Conservation (phyloP, 768 basidiomycete species). For the Mycena albidolilacea region DNA sequence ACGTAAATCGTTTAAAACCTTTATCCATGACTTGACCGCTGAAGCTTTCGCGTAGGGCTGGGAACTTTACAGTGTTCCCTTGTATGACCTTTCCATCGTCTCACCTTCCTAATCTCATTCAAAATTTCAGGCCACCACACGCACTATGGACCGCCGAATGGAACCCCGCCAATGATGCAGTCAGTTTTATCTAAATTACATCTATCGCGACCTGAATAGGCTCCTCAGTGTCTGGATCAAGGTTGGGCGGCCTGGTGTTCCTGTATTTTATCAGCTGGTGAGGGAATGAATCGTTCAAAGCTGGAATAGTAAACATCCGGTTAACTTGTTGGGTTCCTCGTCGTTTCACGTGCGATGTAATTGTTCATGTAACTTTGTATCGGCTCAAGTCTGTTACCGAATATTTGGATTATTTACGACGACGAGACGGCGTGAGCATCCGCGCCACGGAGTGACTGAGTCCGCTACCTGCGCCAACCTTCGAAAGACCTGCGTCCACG, state of each 20-base stretch:
- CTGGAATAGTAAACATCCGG: neutral
- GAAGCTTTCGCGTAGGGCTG: neutral
- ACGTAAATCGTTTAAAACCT: neutral
- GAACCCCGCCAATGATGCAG: conserved; percentile 30
- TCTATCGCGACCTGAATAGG: neutral
- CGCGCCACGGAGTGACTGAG: too few relatives aligned
- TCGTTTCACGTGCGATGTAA: too few relatives aligned
- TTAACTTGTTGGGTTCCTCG: too few relatives aligned
- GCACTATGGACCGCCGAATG: conserved; percentile 29
- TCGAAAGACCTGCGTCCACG: too few relatives aligned
- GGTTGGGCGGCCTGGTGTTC: conserved; percentile 26
- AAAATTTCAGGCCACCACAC: conserved; percentile 16
- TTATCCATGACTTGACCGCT: neutral
- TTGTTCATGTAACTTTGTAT: too few relatives aligned
- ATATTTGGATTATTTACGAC: too few relatives aligned
- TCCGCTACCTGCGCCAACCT: too few relatives aligned
- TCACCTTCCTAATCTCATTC: neutral
- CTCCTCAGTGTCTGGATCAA: conserved; percentile 33
- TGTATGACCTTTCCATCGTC: neutral
- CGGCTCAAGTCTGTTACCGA: too few relatives aligned
- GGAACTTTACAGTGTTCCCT: conserved; percentile 13
- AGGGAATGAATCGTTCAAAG: conserved; percentile 11
- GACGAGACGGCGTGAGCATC: too few relatives aligned
- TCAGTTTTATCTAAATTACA: neutral
- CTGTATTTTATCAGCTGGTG: conserved; percentile 24